Conservation (phyloP, 2,329 filamentous ascomycete species). For the Alternaria conjuncta region DNA sequence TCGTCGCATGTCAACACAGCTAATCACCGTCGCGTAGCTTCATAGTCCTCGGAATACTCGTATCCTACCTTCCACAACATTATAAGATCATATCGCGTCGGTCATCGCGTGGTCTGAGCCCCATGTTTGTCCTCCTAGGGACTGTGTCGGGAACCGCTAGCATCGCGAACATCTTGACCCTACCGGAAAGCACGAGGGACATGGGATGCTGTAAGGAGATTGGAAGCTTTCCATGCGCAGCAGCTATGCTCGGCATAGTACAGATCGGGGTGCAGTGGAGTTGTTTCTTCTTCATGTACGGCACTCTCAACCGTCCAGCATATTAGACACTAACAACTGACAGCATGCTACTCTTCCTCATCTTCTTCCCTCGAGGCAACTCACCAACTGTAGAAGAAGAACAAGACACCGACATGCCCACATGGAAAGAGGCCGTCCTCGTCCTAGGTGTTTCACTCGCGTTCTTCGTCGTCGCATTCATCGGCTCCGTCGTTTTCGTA, state of each 20-base stretch:
- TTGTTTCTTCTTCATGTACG: slow-evolving; percentile 88
- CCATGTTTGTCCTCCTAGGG: slow-evolving; percentile 93
- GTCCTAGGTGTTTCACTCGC: slow-evolving; percentile 76
- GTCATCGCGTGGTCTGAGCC: slow-evolving; percentile 92
- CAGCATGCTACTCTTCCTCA: slow-evolving; percentile 89
- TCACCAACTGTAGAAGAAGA: slow-evolving; percentile 34
- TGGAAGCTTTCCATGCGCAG: slow-evolving; percentile 80
- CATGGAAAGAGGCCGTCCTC: slow-evolving; percentile 78
- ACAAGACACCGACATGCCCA: slow-evolving; percentile 48
- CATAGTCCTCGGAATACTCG: slow-evolving; percentile 84
- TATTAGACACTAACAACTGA: slow-evolving; percentile 13
- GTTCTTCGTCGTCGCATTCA: slow-evolving; percentile 74
- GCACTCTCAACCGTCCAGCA: neutral
- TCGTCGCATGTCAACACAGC: slow-evolving; percentile 3
- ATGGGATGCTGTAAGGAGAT: slow-evolving; percentile 86
- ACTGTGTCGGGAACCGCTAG: slow-evolving; percentile 86
- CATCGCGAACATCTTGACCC: slow-evolving; percentile 89
- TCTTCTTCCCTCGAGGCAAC: slow-evolving; percentile 73
- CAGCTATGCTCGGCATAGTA: slow-evolving; percentile 83
- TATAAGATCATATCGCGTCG: slow-evolving; percentile 84
- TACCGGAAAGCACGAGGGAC: slow-evolving; percentile 82
- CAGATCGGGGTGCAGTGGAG: slow-evolving; percentile 93
- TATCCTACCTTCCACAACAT: slow-evolving; percentile 96
- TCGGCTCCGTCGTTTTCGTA: slow-evolving; percentile 70
- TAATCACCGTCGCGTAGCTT: slow-evolving; percentile 54